Evolutionary conservation across 805 yeast genomes (phyloP).

Genomic region (Zygoascus biomembranicola): DNA sequence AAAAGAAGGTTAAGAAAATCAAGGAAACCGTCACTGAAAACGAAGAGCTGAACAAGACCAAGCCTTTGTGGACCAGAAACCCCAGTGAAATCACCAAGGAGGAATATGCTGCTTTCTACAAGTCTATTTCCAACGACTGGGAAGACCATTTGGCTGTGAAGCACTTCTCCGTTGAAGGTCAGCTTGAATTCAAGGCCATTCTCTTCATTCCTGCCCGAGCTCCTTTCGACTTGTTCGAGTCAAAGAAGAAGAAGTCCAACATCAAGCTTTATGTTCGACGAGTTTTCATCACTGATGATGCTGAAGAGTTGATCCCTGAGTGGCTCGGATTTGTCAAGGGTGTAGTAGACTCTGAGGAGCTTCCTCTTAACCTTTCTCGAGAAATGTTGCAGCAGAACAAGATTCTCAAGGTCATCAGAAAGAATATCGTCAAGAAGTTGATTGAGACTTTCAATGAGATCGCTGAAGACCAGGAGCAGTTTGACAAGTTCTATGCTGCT

Average conservation of each 20-base stretch:
- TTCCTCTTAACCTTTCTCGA: conserved; percentile 99
- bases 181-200: conserved; percentile 97
- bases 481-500: conserved; percentile 96
- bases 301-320: conserved; percentile 98
- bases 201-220: conserved; percentile 98
- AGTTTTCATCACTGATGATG: conserved; percentile 99
- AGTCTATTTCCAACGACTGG: conserved; percentile 99
- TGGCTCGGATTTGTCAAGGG: conserved; percentile 97
- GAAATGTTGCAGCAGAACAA: conserved; percentile 99
- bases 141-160: conserved; percentile 99
- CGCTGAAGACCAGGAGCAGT: conserved; percentile 98
- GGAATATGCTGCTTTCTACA: conserved; percentile 98
- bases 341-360: conserved; percentile 99
- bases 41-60: conserved; percentile 97
- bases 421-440: conserved; percentile 97
- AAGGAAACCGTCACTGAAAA: conserved; percentile 91
- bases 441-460: conserved; percentile 98
- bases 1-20: conserved; percentile 72
- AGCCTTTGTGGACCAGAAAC: conserved; percentile 99
- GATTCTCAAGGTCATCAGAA: conserved; percentile 97
- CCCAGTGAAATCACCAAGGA: conserved; percentile 97
- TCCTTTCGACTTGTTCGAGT: conserved; percentile 96
- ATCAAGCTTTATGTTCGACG: conserved; percentile 98
- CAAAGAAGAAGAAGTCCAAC: conserved; percentile 98
- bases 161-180: conserved; percentile 99